These are phyloP conservation scores for Hyphodiscus hymeniophilus DNA, from an alignment of 495 filamentous ascomycete species.

Conservation along the genomic window DNA sequence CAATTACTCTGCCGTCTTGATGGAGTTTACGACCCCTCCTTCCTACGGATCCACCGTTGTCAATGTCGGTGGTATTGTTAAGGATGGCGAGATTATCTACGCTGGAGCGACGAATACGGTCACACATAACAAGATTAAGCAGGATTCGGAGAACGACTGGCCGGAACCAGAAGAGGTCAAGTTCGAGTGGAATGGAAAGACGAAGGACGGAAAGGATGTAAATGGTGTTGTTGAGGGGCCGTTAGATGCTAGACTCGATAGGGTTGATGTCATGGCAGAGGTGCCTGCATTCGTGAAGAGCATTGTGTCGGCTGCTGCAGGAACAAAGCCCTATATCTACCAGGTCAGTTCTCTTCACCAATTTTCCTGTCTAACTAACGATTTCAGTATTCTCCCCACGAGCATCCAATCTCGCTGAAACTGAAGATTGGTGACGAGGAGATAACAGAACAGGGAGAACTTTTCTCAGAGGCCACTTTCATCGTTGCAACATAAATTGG, in stretches of 20 bases:
- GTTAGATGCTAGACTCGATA: slow-evolving; percentile 66
- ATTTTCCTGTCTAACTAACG: not conserved
- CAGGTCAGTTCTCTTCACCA: slow-evolving; percentile 49
- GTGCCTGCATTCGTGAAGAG: slow-evolving; percentile 92
- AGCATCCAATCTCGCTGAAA: slow-evolving; percentile 55
- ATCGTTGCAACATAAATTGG: slow-evolving; percentile 43
- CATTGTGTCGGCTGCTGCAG: slow-evolving; percentile 76
- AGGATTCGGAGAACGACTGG: slow-evolving; percentile 79
- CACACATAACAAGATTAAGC: slow-evolving; percentile 56
- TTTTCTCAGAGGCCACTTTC: slow-evolving; percentile 87
- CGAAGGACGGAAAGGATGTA: slow-evolving; percentile 64
- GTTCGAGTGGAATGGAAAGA: slow-evolving; percentile 72
- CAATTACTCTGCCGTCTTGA: slow-evolving; percentile 78
- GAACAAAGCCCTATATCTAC: slow-evolving; percentile 95
- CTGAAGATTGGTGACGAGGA: slow-evolving; percentile 75
- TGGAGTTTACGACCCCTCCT: slow-evolving; percentile 93
- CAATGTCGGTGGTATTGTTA: slow-evolving; percentile 72
- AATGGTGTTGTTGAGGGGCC: slow-evolving; percentile 59
- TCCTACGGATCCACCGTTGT: slow-evolving; percentile 89
- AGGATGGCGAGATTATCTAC: slow-evolving; percentile 69
- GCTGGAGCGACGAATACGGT: slow-evolving; percentile 55
- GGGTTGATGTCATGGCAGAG: slow-evolving; percentile 93
- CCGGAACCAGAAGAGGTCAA: slow-evolving; percentile 69
- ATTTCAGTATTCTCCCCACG: slow-evolving; percentile 55
- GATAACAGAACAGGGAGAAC: slow-evolving; percentile 61